Evolutionary conservation across 2,329 filamentous ascomycete species (phyloP).

Genomic region (Aureobasidium sp.): DNA sequence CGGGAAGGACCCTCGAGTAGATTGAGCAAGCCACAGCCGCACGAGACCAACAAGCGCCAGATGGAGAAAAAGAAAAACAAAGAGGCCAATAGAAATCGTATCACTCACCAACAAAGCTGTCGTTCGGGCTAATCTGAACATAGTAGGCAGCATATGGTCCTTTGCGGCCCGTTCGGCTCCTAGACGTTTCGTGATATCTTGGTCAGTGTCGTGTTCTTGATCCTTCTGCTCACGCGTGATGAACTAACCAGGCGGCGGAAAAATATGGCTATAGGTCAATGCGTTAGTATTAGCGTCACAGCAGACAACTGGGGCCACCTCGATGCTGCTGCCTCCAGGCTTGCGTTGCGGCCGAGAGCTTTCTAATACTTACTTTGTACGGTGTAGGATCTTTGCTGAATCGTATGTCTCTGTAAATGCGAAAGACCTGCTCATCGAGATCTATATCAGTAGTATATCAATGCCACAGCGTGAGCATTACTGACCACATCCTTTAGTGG

Average conservation of each 20-base stretch:
- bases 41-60: not conserved
- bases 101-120: constrained; percentile 63
- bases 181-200: constrained; percentile 23
- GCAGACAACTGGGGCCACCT: not conserved
- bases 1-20: not conserved
- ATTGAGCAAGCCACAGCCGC: constrained; percentile 1
- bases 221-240: constrained; percentile 1
- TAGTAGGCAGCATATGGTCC: constrained; percentile 86
- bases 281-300: constrained; percentile 10
- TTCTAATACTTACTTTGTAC: constrained; percentile 62
- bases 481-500: constrained; percentile 72
- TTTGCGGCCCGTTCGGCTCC: constrained; percentile 79
- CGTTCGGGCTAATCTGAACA: constrained; percentile 67
- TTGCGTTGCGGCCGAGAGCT: not conserved
- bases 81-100: not conserved
- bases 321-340: not conserved
- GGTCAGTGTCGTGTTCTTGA: constrained; percentile 10
- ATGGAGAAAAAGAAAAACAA: not conserved
- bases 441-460: constrained; percentile 1
- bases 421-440: constrained; percentile 52
- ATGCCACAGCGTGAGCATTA: constrained; percentile 8
- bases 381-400: constrained; percentile 80
- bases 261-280: constrained; percentile 59
- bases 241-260: constrained; percentile 64
- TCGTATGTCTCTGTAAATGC: constrained; percentile 79